phyloP scores from a whole-genome alignment of 2,329 filamentous ascomycete species.

The Lasiodiplodia theobromae region DNA sequence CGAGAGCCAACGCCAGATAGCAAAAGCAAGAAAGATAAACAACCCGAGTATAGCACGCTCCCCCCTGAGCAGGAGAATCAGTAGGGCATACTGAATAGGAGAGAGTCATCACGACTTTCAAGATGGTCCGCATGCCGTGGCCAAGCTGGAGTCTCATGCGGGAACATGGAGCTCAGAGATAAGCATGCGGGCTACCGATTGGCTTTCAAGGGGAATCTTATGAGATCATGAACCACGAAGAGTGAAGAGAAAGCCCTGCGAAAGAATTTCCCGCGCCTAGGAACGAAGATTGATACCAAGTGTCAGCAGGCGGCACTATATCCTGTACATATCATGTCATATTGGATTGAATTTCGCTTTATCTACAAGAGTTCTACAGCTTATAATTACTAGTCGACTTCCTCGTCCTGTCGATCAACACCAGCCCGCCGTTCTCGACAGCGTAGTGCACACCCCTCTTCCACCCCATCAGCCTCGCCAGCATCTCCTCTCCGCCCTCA shows the following conservation, averaged over 20 bases:
- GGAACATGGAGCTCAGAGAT: neutral
- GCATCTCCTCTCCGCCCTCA: conserved; percentile 72
- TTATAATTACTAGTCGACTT: conserved; percentile 9
- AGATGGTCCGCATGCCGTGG: neutral
- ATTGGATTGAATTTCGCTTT: neutral
- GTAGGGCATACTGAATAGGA: neutral
- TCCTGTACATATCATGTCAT: neutral
- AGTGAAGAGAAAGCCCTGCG: neutral
- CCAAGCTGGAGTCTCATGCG: neutral
- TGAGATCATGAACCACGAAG: neutral
- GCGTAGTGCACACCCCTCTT: conserved; percentile 73
- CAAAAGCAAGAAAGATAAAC: neutral
- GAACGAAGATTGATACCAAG: neutral
- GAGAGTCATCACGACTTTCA: neutral
- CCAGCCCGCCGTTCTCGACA: conserved; percentile 68
- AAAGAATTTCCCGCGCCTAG: neutral
- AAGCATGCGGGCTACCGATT: neutral
- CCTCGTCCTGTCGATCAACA: conserved; percentile 13
- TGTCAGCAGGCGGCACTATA: neutral
- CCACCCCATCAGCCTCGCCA: conserved; percentile 82
- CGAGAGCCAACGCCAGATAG: neutral
- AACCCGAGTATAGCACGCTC: neutral
- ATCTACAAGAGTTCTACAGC: neutral
- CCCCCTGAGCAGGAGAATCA: neutral
- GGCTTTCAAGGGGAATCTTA: neutral